Evolutionary conservation across 768 basidiomycete genomes (phyloP).

Genomic region (Terana coerulea): DNA sequence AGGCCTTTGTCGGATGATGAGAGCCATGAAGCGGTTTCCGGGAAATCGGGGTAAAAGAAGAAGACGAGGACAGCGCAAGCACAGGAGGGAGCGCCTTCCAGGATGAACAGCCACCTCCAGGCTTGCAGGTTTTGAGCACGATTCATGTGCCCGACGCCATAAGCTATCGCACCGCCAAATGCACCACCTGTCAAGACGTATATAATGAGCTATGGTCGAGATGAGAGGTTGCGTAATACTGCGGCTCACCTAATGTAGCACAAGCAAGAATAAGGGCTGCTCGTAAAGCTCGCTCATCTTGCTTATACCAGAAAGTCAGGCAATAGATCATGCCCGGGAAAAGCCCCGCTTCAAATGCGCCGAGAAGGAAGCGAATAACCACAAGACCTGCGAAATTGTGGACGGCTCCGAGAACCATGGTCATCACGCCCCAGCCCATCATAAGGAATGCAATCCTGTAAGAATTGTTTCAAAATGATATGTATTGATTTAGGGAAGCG

Average conservation of each 20-base stretch:
- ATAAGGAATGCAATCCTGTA: conserved; percentile 32
- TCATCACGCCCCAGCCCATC: conserved; percentile 35
- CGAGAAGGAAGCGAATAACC: background rate
- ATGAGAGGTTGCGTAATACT: background rate
- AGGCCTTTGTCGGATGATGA: conserved; percentile 37
- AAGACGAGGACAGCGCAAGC: conserved; percentile 28
- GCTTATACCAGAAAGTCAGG: conserved; percentile 42
- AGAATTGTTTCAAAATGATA: conserved; percentile 26
- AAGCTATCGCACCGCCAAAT: conserved; percentile 31
- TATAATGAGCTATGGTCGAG: background rate
- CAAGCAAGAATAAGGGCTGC: conserved; percentile 27
- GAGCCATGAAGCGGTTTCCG: conserved; percentile 43
- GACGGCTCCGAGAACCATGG: conserved; percentile 33
- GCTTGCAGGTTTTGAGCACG: conserved; percentile 21
- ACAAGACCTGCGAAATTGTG: conserved; percentile 25
- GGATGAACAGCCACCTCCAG: conserved; percentile 36
- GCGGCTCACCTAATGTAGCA: conserved; percentile 20
- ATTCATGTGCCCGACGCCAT: conserved; percentile 28
- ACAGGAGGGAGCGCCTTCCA: conserved; percentile 46
- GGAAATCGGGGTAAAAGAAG: conserved; percentile 44
- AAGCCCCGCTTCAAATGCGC: conserved; percentile 26
- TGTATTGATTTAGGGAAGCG: too few species aligned
- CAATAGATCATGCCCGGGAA: conserved; percentile 40
- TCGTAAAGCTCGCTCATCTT: conserved; percentile 24
- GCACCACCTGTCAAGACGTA: conserved; percentile 19